Base-by-base conservation (phyloP, 208 protist genomes). In the Trypanosomatidae sp. region DNA sequence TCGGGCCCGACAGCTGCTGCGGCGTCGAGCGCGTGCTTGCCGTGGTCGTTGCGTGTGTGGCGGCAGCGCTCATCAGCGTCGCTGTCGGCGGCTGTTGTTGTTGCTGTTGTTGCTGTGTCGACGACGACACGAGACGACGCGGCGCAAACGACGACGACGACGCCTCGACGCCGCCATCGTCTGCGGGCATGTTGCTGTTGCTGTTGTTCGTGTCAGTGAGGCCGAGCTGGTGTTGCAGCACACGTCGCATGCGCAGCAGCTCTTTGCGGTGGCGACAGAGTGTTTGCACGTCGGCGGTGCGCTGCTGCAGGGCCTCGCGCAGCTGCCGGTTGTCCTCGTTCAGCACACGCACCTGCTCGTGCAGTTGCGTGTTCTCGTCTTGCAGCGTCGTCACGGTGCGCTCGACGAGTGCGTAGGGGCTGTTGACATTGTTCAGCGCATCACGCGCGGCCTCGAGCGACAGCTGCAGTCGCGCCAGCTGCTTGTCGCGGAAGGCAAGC, bases 361-460 rank as follows among this genome's bases (percentile, higher is more conserved):
- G 41, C 10, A 86, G 56, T 3, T 39, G 42, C n/a, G 81, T 78
- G 33, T 79, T 88, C 33, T 71, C 71, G 1, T 46, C 27, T 4
- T 44, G 53, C 2, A 92, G 53, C 30, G 69, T 53, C n/a, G 73
- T 48, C 41, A 92, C 55, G 0, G 78, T 77, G 25, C 65, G 66
- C 55, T 92, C 83, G 8, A 87, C 66, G 23, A 92, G 53, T 8
- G 71, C 52, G 58, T 87, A 92, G 15, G 83, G 83, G 40, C 75
- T 88, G 50, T 88, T 88, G 38, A 65, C 66, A 48, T 88, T 92
- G 47, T 92, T 73, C 18, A 92, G 58, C 19, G 83, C 83, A 16
- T 88, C 71, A 0, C 83, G 67, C 0, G 78, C 77, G 23, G 64
- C 73, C 19, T 80, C 63, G 13, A 92, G 59, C 0, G 83, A 82